A percentile compares a stretch with the other conserved stretches of the same genome.
Evolutionary conservation across 2,329 filamentous ascomycete species (phyloP).

Genomic region (Sphaerostilbella broomeana): DNA sequence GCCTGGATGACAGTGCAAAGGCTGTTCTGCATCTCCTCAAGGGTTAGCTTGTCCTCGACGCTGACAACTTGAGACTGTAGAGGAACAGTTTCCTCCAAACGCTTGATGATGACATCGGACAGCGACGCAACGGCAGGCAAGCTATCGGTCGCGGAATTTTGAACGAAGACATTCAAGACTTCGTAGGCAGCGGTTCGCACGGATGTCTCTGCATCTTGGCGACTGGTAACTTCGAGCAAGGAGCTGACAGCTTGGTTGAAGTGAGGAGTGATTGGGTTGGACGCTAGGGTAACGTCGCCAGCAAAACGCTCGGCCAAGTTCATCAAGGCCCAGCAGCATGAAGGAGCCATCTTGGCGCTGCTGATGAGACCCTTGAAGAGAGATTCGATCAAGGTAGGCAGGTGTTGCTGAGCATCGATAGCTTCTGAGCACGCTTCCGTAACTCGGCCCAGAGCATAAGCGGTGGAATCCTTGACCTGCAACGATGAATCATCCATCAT

Average conservation of each 20-base stretch:
- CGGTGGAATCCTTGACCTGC: conserved; percentile 91
- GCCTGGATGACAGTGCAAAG: conserved; percentile 85
- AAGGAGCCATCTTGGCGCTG: conserved; percentile 93
- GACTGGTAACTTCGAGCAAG: conserved; percentile 78
- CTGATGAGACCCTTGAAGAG: conserved; percentile 86
- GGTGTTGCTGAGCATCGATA: conserved; percentile 76
- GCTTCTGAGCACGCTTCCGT: conserved; percentile 89
- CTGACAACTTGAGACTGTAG: conserved; percentile 93
- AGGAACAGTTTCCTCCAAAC: conserved; percentile 80
- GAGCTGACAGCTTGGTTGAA: conserved; percentile 89
- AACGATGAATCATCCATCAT: conserved; percentile 87
- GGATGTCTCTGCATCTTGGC: conserved; percentile 74
- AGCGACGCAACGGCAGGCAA: conserved; percentile 73
- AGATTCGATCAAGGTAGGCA: conserved; percentile 77
- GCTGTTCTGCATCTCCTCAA: conserved; percentile 98
- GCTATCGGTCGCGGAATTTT: conserved; percentile 82
- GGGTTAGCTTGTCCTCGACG: conserved; percentile 89
- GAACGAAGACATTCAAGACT: conserved; percentile 90
- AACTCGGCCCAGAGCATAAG: conserved; percentile 91
- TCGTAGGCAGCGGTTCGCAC: conserved; percentile 95
- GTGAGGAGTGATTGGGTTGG: conserved; percentile 82
- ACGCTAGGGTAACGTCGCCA: conserved; percentile 67
- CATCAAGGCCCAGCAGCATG: conserved; percentile 98
- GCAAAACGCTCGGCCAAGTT: conserved; percentile 95
- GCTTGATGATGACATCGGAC: conserved; percentile 82